These are phyloP conservation scores for Micractinium conductrix DNA, from an alignment of 139 green algal species.

Conservation along the genomic window DNA sequence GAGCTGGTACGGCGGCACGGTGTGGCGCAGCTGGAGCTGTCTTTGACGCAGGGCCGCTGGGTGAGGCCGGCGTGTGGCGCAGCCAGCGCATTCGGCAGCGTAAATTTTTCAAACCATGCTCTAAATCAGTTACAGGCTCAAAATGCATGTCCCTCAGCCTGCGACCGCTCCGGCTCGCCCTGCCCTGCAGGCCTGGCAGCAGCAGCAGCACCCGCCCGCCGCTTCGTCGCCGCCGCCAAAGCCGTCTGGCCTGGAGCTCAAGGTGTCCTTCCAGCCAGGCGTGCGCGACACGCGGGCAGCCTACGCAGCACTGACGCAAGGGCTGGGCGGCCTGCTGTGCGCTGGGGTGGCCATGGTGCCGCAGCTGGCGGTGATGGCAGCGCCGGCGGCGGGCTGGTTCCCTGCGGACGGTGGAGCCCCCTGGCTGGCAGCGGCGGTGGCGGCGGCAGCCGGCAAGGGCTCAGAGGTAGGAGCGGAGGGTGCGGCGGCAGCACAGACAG, in stretches of 20 bases:
- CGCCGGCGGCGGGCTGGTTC: slow-evolving; percentile 19
- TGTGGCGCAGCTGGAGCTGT: slow-evolving; percentile 45
- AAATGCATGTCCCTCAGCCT: neutral
- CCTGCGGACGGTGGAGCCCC: neutral
- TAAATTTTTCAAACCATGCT: too few species aligned
- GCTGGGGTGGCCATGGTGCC: slow-evolving; percentile 34
- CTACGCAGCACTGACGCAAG: slow-evolving; percentile 61
- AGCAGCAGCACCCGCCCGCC: neutral
- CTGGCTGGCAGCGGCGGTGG: neutral
- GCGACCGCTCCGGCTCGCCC: neutral
- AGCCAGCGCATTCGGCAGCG: neutral
- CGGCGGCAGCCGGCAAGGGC: neutral
- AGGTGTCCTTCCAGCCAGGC: neutral
- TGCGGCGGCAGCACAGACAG: neutral
- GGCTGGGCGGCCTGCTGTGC: slow-evolving; percentile 73
- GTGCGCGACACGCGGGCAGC: slow-evolving; percentile 1
- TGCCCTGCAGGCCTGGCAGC: slow-evolving; percentile 15
- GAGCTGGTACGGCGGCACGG: neutral
- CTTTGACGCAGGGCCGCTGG: slow-evolving; percentile 57
- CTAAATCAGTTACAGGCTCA: neutral
- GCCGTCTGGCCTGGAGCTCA: neutral
- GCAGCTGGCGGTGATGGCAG: slow-evolving; percentile 21
- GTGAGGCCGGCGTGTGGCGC: slow-evolving; percentile 21
- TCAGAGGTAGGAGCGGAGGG: neutral
- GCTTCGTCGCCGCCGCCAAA: neutral